These are phyloP conservation scores for Chytriomyces sp. DNA, from an alignment of 192 early-diverging fungal genomes.

Conservation along the genomic window DNA sequence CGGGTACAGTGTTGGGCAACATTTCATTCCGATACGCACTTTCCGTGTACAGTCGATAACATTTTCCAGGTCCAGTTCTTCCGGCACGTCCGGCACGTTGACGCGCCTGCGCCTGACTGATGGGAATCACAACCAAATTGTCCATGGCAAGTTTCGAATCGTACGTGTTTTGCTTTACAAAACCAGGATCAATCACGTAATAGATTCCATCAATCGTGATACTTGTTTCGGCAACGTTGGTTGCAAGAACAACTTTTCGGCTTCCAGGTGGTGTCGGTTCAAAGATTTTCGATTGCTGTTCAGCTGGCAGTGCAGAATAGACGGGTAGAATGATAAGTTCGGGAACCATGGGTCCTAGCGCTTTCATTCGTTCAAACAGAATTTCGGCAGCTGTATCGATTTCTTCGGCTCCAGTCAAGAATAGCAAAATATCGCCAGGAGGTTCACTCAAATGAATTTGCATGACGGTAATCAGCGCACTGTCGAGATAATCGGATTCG, in stretches of 20 bases:
- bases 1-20: conserved; percentile 91
- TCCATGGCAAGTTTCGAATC: conserved; percentile 97
- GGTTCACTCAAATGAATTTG: conserved; percentile 95
- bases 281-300: conserved; percentile 96
- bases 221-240: conserved; percentile 98
- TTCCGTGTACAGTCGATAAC: conserved; percentile 94
- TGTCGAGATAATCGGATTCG: conserved; percentile 91
- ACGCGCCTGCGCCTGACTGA: conserved; percentile 90
- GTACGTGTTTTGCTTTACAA: conserved; percentile 95
- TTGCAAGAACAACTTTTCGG: conserved; percentile 96
- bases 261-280: conserved; percentile 93
- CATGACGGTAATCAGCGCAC: conserved; percentile 93
- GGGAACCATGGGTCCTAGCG: conserved; percentile 68
- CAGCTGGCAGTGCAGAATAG: conserved; percentile 94
- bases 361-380: conserved; percentile 78
- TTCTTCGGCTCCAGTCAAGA: conserved; percentile 98
- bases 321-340: conserved; percentile 96
- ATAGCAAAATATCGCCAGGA: conserved; percentile 91
- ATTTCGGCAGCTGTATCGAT: conserved; percentile 81
- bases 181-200: conserved; percentile 98
- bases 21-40: conserved; percentile 92
- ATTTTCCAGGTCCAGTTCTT: conserved; percentile 94
- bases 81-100: conserved; percentile 97
- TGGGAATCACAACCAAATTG: conserved; percentile 92
- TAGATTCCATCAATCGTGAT: conserved; percentile 94